Evolutionary conservation across 1,284 basidiomycete species (phyloP).

Genomic region (Lentinula novae-zelandiae): DNA sequence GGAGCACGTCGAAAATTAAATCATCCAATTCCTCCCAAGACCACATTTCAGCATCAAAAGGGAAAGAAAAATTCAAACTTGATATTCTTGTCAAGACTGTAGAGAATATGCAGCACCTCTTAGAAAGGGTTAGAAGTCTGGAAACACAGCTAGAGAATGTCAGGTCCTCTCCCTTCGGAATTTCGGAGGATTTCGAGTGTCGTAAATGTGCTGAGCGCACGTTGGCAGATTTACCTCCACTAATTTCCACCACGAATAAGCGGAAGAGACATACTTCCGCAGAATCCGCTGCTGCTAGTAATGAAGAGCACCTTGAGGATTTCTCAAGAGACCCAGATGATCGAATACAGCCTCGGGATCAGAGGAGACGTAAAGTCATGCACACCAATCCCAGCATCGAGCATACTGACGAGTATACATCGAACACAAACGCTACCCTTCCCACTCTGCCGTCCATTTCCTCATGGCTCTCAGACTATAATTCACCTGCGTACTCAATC

Average conservation of each 20-base stretch:
- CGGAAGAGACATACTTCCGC: neutral
- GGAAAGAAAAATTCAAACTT: conserved; percentile 72
- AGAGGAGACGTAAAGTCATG: conserved; percentile 1
- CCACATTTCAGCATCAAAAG: conserved; percentile 28
- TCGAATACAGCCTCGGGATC: neutral
- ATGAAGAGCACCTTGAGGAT: neutral
- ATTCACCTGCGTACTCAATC: neutral
- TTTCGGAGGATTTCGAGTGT: conserved; percentile 9
- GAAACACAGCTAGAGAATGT: conserved; percentile 24
- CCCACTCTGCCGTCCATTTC: conserved; percentile 10
- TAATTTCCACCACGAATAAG: neutral
- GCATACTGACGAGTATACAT: neutral
- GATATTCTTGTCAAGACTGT: conserved; percentile 76
- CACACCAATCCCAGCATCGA: neutral
- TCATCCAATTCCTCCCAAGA: neutral
- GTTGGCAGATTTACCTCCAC: neutral
- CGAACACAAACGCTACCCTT: neutral
- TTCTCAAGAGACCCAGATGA: neutral
- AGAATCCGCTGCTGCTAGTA: neutral
- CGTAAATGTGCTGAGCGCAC: neutral
- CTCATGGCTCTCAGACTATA: conserved; percentile 33
- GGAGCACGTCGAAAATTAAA: conserved; percentile 24
- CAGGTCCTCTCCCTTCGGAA: conserved; percentile 10
- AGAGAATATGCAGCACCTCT: conserved; percentile 61
- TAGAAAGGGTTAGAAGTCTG: conserved; percentile 41